Evolutionary conservation across 768 basidiomycete genomes (phyloP), one percentile per base, ranked within the genome.

Genomic region (Kwoniella newhampshirensis): DNA sequence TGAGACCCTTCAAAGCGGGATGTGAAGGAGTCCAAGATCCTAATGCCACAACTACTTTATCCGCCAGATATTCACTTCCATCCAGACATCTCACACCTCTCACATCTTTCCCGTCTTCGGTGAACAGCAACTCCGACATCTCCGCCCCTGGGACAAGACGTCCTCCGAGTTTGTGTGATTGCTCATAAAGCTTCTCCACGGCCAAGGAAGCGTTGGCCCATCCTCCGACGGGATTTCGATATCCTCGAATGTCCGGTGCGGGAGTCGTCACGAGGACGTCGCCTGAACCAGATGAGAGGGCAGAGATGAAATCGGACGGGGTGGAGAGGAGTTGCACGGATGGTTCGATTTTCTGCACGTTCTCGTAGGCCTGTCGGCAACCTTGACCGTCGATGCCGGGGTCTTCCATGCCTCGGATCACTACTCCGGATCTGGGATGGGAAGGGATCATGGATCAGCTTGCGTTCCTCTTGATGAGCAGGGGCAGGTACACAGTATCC

Each of bases 141-240:
- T 64, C 63, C 6, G 59, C 55, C 9, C 43, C 45, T 0, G 63
- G 50, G 2, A 60, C 49, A 15, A 64, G 44, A 1, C 23, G 20
- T 17, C 58, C 63, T 9, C 59, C 59, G 7, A 60, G 30, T 21
- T 57, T 55, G 6, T 12, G 13, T 13, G 47, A 13, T 44, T 17
- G 18, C 28, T 43, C 30, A 42, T 60, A 60, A 11, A 64, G 42
- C 40, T 57, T 53, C 20, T 56, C 54, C 1, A 60, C 51, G 1
- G 63, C 63, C 15, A 26, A 39, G 12, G 63, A 26, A 7, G 63
- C 63, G 21, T 60, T 51, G 6, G 47, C 63, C 63, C 63, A 64
- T 1, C 63, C 63, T 26, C 63, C 63, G 21, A 12, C 21, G 6
- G 63, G 63, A 40, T 64, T 64, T 28, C 25, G 32, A 42, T 64